A percentile compares a stretch with the other conserved stretches of the same genome.
These are phyloP conservation scores for Batrachochytrium dendrobatidis DNA, from an alignment of 371 early-diverging fungal genomes.

Conservation along the genomic window DNA sequence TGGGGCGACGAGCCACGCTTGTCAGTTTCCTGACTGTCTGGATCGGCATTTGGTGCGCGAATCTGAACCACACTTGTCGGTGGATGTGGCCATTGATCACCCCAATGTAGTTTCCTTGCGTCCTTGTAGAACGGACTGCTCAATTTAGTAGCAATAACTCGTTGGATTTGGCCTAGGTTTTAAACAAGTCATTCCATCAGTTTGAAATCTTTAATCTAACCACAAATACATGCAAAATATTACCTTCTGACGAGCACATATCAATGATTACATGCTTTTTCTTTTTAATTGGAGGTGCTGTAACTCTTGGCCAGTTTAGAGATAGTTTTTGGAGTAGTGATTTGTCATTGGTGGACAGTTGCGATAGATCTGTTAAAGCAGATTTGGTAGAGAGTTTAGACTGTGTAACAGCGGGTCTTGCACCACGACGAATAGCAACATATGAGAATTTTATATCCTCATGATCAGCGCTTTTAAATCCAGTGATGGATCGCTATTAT, in stretches of 20 bases:
- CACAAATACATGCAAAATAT: conserved; percentile 11
- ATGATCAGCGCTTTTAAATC: conserved; percentile 50
- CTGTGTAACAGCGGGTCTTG: conserved; percentile 4
- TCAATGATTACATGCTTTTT: conserved; percentile 21
- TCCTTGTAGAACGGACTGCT: conserved; percentile 12
- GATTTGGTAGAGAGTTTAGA: background rate
- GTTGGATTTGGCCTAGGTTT: conserved; percentile 1
- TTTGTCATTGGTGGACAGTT: background rate
- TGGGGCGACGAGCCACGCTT: no score
- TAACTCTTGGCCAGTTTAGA: conserved; percentile 17
- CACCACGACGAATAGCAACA: conserved; percentile 48
- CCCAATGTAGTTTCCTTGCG: conserved; percentile 24
- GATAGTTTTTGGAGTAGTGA: background rate
- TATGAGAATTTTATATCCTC: conserved; percentile 79
- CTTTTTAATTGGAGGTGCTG: conserved; percentile 23
- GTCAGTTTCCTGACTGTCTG: no score
- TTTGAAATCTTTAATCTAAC: conserved; percentile 5
- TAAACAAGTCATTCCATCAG: background rate
- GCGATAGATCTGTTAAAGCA: background rate
- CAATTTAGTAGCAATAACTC: background rate
- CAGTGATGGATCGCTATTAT: no score
- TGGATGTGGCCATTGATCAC: conserved; percentile 27
- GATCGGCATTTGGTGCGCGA: no score
- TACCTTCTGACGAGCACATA: conserved; percentile 14
- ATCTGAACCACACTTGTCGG: background rate